Percentiles rank a stretch among this genome's conserved stretches.
These are phyloP conservation scores for Dorcoceras hygrometricum DNA, from an alignment of 257 asterid species.

Conservation along the genomic window DNA sequence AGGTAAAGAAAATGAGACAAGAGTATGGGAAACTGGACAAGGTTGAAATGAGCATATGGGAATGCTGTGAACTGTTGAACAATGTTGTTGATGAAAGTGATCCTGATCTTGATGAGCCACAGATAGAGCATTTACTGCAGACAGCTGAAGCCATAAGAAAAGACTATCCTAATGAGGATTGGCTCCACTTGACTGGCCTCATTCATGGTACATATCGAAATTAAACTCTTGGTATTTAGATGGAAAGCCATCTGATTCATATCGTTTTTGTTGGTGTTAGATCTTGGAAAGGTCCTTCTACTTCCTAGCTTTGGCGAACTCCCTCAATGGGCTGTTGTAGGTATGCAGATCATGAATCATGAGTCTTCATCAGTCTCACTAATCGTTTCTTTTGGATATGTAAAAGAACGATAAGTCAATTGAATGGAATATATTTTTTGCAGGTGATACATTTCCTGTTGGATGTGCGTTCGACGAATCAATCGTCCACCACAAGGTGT, in stretches of 20 bases:
- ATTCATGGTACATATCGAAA: constrained; percentile 53
- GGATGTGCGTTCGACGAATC: constrained; percentile 85
- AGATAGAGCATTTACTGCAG: constrained; percentile 82
- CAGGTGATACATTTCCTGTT: constrained; percentile 84
- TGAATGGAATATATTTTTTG: background rate
- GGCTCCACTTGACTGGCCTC: constrained; percentile 89
- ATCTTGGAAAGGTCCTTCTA: constrained; percentile 85
- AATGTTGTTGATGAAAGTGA: constrained; percentile 79
- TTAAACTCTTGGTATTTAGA: background rate
- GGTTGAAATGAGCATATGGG: constrained; percentile 90
- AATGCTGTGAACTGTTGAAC: constrained; percentile 83
- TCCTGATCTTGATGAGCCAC: constrained; percentile 92
- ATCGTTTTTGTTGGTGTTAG: constrained; percentile 26
- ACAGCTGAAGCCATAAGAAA: constrained; percentile 88
- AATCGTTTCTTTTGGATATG: background rate
- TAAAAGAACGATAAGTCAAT: background rate
- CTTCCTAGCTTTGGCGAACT: constrained; percentile 75
- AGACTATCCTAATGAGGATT: constrained; percentile 79
- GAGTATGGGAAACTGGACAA: constrained; percentile 57
- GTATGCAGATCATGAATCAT: constrained; percentile 22
- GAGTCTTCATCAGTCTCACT: background rate
- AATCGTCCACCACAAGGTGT: constrained; percentile 70
- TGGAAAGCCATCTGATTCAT: too few species aligned
- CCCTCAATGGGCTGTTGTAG: constrained; percentile 98
- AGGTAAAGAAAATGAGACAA: constrained; percentile 80